Conservation (phyloP, 768 basidiomycete genomes). For the Russula compacta region DNA sequence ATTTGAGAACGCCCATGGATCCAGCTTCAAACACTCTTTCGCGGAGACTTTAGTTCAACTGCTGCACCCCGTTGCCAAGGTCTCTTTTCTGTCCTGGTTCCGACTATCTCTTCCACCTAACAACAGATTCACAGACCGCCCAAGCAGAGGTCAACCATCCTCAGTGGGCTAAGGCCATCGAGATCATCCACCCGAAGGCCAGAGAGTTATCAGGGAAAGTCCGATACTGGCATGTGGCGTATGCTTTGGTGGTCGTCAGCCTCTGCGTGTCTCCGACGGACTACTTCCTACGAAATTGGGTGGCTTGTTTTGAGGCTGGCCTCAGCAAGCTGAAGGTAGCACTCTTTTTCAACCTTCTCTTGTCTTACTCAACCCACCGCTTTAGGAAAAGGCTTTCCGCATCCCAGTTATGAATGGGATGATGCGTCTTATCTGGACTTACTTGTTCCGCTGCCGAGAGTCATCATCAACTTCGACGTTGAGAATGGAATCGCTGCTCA, state of each 20-base stretch:
- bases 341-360: constrained; percentile 8
- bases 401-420: constrained; percentile 71
- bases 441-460: constrained; percentile 90
- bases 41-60: constrained; percentile 71
- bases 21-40: constrained; percentile 73
- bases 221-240: constrained; percentile 82
- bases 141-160: constrained; percentile 96
- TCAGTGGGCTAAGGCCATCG: constrained; percentile 87
- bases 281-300: constrained; percentile 80
- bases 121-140: constrained; percentile 49
- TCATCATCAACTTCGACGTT: constrained; percentile 69
- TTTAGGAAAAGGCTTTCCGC: constrained; percentile 71
- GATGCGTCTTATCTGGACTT: constrained; percentile 83
- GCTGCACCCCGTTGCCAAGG: constrained; percentile 85
- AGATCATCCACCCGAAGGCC: constrained; percentile 72
- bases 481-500: constrained; percentile 66
- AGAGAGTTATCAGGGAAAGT: constrained; percentile 81
- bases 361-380: neutral
- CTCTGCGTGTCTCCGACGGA: constrained; percentile 83
- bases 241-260: constrained; percentile 73
- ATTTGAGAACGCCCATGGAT: constrained; percentile 77
- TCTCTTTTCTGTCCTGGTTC: constrained; percentile 23
- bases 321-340: constrained; percentile 73
- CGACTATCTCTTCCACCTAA: neutral
- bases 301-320: constrained; percentile 58